Base-by-base conservation (phyloP, 176 grass and related monocot genomes). In the Bolboschoenus planiculmis region DNA sequence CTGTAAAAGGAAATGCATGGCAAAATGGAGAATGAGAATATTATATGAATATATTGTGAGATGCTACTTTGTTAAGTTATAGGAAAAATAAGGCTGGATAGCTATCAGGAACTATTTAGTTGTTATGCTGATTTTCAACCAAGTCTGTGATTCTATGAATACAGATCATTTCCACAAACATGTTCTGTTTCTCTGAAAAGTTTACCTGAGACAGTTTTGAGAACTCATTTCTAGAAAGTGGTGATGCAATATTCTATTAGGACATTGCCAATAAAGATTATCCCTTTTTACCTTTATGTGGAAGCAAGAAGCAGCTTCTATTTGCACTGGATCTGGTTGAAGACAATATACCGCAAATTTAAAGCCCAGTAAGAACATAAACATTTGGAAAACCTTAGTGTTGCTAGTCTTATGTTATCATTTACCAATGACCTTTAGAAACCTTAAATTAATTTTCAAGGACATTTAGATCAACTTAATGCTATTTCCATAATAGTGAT, bases 1-100 rank as follows among this genome's bases (percentile, higher is more conserved):
- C 96, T 99, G 84, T 31, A 50, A 42, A 73, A 78, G 20, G 35
- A 27, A 68, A 23, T 27, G 60, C 29, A 84, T 27, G 13, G 66
- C n/a, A 56, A 87, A 68, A 33, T 30, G 27, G 44, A 76, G 27
- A 29, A 76, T 76, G 10, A 76, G 14, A 33, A 76, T 51, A 29
- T 31, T 76, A 50, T 51, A 14, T 51, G 10, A 74, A 24, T 47
- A 46, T 73, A 46, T 47, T 47, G 10, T 27, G 68, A 74, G 24
- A 7, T 50, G 44, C 0, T 16, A 55, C 10, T 27, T 59, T 61
- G 16, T 20, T 40, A 34, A 34, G 20, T 33, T n/a, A 36, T 36
- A 15, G 29, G 20, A 10, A 57, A 34, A 79, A 39, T 23, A 58
- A 68, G 64, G 64, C 53, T 79, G 33, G 50, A 56, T 20, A 60